Percentiles rank a stretch among this genome's conserved stretches.
phyloP scores from a whole-genome alignment of 2,329 filamentous ascomycete genomes.

The Nannizziopsis barbatae region DNA sequence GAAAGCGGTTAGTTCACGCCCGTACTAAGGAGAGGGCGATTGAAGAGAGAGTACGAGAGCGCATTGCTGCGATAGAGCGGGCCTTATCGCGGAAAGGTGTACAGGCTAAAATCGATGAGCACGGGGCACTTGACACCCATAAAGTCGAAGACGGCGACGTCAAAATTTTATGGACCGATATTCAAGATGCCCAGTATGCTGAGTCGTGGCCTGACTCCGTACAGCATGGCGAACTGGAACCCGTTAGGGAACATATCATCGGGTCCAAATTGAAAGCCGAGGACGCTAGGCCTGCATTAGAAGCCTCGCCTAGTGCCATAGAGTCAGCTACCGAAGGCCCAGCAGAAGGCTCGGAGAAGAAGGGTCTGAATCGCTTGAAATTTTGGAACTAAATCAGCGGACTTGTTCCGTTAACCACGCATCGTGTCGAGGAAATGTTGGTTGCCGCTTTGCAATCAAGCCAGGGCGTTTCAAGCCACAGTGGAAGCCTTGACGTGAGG shows the following conservation, averaged over 20 bases:
- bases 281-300: background rate
- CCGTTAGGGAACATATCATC: conserved; percentile 28
- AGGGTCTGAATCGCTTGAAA: conserved; percentile 13
- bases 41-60: conserved; percentile 19
- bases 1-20: conserved; percentile 24
- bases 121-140: conserved; percentile 17
- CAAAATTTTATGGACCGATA: conserved; percentile 38
- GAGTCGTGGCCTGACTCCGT: conserved; percentile 35
- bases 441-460: too few species aligned
- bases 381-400: conserved; percentile 11
- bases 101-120: conserved; percentile 24
- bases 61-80: conserved; percentile 20
- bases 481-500: too few species aligned
- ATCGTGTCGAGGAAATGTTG: background rate
- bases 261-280: conserved; percentile 21
- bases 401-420: background rate
- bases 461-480: too few species aligned
- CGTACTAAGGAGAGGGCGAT: conserved; percentile 20
- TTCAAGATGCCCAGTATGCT: conserved; percentile 35
- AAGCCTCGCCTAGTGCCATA: background rate
- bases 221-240: conserved; percentile 33
- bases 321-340: background rate
- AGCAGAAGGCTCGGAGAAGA: conserved; percentile 9
- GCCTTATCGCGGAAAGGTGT: conserved; percentile 13
- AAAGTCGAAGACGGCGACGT: conserved; percentile 26